Evolutionary conservation across 176 grass and related monocot genomes (phyloP).

Genomic region (Miscanthus lutarioriparius): DNA sequence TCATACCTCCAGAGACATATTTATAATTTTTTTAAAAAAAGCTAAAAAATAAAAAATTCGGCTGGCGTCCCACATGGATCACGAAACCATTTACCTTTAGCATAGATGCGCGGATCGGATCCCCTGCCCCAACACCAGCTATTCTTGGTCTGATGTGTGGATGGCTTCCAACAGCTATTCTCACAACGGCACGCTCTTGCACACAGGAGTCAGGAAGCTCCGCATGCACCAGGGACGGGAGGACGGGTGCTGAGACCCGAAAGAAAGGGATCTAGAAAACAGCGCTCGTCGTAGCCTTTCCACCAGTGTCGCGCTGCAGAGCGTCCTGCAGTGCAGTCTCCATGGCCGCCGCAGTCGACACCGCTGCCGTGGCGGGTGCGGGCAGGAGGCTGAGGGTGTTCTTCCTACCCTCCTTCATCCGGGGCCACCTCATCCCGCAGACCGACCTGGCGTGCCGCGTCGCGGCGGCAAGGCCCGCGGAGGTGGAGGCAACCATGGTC

Average conservation of each 20-base stretch:
- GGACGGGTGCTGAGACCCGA: too few species aligned
- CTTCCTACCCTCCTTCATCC: conserved; percentile 70
- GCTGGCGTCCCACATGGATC: too few species aligned
- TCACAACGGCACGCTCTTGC: not conserved
- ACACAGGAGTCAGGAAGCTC: not conserved
- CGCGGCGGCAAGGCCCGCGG: conserved; percentile 7
- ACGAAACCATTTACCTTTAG: too few species aligned
- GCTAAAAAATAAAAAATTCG: too few species aligned
- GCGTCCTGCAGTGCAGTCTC: not conserved
- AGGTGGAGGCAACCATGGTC: conserved; percentile 52
- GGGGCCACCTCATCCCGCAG: conserved; percentile 76
- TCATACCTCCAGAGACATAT: too few species aligned
- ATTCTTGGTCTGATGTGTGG: not conserved
- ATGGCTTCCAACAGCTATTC: not conserved
- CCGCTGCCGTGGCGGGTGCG: too few species aligned
- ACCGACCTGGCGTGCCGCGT: conserved; percentile 65
- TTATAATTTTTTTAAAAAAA: too few species aligned
- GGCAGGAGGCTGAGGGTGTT: conserved; percentile 50
- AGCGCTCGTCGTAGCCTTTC: not conserved
- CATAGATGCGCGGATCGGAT: too few species aligned
- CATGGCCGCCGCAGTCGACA: conserved; percentile 27
- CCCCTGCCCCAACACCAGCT: too few species aligned
- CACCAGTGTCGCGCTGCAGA: not conserved
- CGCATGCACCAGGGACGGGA: too few species aligned
- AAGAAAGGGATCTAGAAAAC: not conserved